phyloP scores from a whole-genome alignment of 2,329 filamentous ascomycete genomes.

The Meredithiella fracta region DNA sequence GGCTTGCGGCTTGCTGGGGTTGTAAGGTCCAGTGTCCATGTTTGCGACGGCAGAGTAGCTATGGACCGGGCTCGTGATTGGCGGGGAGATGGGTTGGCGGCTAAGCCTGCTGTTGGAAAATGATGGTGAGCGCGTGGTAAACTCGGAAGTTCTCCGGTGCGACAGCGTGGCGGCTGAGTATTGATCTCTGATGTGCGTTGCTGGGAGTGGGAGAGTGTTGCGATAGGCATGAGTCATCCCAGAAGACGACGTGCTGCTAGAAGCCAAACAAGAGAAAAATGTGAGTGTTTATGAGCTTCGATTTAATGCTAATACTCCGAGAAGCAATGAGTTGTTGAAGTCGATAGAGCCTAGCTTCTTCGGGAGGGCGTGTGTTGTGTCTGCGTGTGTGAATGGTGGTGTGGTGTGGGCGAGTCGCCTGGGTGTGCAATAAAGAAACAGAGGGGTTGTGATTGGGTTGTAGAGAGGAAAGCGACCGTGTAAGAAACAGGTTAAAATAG shows the following conservation, averaged over 20 bases:
- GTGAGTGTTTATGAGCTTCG: background rate
- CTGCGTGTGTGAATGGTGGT: too few relatives aligned
- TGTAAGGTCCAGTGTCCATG: slow-evolving; percentile 32
- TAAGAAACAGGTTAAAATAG: background rate
- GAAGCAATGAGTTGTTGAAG: background rate
- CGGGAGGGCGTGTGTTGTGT: too few relatives aligned
- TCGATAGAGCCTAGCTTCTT: slow-evolving; percentile 7
- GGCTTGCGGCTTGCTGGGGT: slow-evolving; percentile 20
- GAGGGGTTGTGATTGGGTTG: background rate
- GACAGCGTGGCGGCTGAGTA: slow-evolving; percentile 35
- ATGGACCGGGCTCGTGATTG: slow-evolving; percentile 32
- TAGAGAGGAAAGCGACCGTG: background rate
- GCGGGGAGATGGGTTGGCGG: slow-evolving; percentile 33
- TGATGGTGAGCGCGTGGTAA: slow-evolving; percentile 35
- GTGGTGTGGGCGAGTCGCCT: too few relatives aligned
- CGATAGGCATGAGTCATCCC: slow-evolving; percentile 43
- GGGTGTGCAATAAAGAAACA: background rate
- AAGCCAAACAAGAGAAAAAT: background rate
- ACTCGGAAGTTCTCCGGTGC: slow-evolving; percentile 33
- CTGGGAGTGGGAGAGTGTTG: slow-evolving; percentile 35
- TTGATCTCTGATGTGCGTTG: slow-evolving; percentile 36
- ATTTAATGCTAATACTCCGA: background rate
- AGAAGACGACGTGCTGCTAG: slow-evolving; percentile 33
- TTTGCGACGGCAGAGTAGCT: slow-evolving; percentile 30
- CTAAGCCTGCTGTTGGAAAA: slow-evolving; percentile 29